Evolutionary conservation across 176 grass and related monocot genomes (phyloP).

Genomic region (Thalia dealbata): DNA sequence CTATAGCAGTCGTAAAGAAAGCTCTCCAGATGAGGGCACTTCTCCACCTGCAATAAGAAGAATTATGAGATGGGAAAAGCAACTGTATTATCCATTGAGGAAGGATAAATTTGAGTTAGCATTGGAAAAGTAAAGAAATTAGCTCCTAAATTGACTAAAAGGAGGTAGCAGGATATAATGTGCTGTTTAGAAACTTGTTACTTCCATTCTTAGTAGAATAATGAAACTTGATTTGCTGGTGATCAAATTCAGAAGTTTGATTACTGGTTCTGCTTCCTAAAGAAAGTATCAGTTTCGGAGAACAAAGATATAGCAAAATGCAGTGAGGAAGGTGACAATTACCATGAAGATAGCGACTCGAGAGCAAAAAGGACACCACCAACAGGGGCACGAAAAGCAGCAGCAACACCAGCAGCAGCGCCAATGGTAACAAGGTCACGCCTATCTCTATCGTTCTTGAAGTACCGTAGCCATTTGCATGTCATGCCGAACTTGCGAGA

Average conservation of each 20-base stretch:
- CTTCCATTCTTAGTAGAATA: background rate
- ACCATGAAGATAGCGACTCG: slow-evolving; percentile 85
- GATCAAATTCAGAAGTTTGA: background rate
- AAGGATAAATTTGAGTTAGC: background rate
- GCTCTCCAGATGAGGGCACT: slow-evolving; percentile 84
- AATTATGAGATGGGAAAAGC: background rate
- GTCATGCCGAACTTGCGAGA: slow-evolving; percentile 66
- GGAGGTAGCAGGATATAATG: background rate
- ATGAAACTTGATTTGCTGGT: background rate
- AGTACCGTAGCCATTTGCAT: slow-evolving; percentile 82
- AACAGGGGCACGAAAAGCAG: slow-evolving; percentile 75
- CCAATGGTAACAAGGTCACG: slow-evolving; percentile 91
- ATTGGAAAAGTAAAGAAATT: background rate
- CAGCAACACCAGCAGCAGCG: slow-evolving; percentile 57
- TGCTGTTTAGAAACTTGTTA: background rate
- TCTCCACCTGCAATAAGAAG: slow-evolving; percentile 52
- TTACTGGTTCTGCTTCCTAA: background rate
- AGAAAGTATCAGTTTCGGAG: background rate
- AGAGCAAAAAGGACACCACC: slow-evolving; percentile 83
- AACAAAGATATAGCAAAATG: background rate
- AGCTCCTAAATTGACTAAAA: background rate
- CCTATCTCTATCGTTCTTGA: slow-evolving; percentile 88
- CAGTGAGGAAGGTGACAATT: background rate
- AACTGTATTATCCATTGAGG: background rate
- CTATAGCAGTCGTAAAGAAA: slow-evolving; percentile 89